Base-by-base conservation (phyloP, 2,329 filamentous ascomycete species). In the Celoporthe dispersa region DNA sequence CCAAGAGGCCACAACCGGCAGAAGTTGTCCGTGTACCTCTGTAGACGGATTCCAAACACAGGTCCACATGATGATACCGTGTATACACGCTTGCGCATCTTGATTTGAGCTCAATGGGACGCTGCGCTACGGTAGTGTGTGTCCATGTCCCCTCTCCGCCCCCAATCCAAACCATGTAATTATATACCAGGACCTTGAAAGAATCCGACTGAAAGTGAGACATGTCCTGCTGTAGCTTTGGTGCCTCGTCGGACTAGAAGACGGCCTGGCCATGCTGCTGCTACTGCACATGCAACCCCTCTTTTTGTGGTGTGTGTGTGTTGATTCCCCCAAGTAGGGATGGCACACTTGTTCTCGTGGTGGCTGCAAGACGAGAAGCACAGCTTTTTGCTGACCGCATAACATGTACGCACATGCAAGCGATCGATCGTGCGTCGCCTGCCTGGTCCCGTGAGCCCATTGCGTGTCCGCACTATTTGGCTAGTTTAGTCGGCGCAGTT, bases 301-400 rank as follows among this genome's bases (percentile, higher is more conserved):
- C 33, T 33, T 37, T n/a, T 60, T 33, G 59, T 25, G 19, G 8
- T 61, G 19, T 60, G 31, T 7, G 35, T 19, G 28, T 59, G 14
- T 28, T 31, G 55, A 28, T 33, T 35, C 11, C 35, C 53, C 16
- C 39, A 16, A 59, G 25, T 14, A 28, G n/a, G 53, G 28, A 19
- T 19, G 53, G 14, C 53, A 57, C 53, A 19, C 28, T 57, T 33
- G 12, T 16, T 19, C 33, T 61, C 11, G 22, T 44, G 60, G 60
- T 11, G 44, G 60, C 37, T 28, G 60, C 9, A 63, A 63, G 37
- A 37, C 16, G 57, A 37, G 57, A n/a, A 28, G n/a, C 60, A 28
- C 60, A 44, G n/a, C 60, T 37, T 39, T 35, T 28, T 63, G 60
- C 39, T 63, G 60, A 63, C 60, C 37, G 60, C 60, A 39, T 63